These are phyloP conservation scores for Plectosphaerella sp. DNA, from an alignment of 2,329 filamentous ascomycete species.

Conservation along the genomic window DNA sequence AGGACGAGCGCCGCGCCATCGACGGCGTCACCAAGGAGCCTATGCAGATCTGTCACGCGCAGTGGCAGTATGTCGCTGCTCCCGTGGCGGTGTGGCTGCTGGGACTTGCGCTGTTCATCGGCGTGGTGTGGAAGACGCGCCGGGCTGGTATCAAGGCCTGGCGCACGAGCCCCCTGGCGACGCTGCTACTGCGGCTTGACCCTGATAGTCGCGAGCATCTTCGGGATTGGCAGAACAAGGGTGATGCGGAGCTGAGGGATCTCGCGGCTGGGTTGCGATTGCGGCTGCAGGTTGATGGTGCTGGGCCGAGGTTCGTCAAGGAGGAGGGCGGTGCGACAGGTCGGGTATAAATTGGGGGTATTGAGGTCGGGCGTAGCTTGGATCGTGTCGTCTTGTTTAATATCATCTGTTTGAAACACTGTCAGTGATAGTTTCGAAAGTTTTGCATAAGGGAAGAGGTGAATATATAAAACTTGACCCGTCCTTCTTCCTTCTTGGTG, in stretches of 20 bases:
- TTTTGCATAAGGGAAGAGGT: no score
- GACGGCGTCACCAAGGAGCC: not conserved
- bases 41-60: not conserved
- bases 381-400: no score
- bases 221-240: conserved; percentile 4
- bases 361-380: no score
- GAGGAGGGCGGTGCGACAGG: not conserved
- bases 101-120: conserved; percentile 3
- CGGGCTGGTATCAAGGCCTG: conserved; percentile 5
- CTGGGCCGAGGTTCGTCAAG: conserved; percentile 1
- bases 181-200: conserved; percentile 5
- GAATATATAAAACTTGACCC: no score
- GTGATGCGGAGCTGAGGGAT: conserved; percentile 2
- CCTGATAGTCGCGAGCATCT: conserved; percentile 1
- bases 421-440: no score
- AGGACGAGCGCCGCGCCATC: not conserved
- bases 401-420: no score
- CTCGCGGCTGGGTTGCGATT: conserved; percentile 1
- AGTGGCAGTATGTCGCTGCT: conserved; percentile 4
- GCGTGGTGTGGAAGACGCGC: conserved; percentile 5
- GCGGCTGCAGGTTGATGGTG: not conserved
- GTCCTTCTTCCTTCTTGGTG: no score
- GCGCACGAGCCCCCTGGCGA: conserved; percentile 7
- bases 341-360: no score
- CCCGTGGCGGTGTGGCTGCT: conserved; percentile 4